These are phyloP conservation scores for Brettanomyces anomalus DNA, from an alignment of 805 yeast species.

Conservation along the genomic window DNA sequence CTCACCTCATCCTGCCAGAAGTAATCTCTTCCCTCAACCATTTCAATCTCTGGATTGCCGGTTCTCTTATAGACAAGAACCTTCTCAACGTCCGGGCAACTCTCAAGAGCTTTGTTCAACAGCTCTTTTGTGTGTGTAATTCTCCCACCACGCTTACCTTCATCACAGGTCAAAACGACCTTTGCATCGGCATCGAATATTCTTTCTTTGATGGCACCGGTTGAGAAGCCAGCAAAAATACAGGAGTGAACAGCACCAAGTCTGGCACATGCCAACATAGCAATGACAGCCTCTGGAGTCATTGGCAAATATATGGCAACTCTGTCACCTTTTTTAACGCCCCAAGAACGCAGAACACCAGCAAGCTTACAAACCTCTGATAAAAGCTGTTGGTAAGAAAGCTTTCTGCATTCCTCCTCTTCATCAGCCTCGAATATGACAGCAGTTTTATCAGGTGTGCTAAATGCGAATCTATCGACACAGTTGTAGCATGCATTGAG, in stretches of 20 bases:
- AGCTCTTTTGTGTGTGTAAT: slow-evolving; percentile 85
- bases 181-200: slow-evolving; percentile 79
- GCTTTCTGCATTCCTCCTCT: slow-evolving; percentile 56
- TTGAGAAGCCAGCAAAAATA: slow-evolving; percentile 92
- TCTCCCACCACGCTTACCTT: slow-evolving; percentile 93
- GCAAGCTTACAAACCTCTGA: slow-evolving; percentile 82
- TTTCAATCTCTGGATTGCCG: slow-evolving; percentile 61
- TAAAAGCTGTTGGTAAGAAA: slow-evolving; percentile 82
- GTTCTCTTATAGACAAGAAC: slow-evolving; percentile 88
- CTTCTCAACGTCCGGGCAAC: slow-evolving; percentile 67
- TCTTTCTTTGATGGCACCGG: slow-evolving; percentile 88
- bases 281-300: slow-evolving; percentile 93
- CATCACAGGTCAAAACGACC: slow-evolving; percentile 90
- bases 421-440: slow-evolving; percentile 93
- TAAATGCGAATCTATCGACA: slow-evolving; percentile 91
- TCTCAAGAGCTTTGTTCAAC: slow-evolving; percentile 85
- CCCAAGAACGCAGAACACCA: slow-evolving; percentile 72
- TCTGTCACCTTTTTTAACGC: slow-evolving; percentile 89
- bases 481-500: slow-evolving; percentile 89
- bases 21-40: slow-evolving; percentile 73
- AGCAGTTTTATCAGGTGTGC: slow-evolving; percentile 77
- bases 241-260: slow-evolving; percentile 96
- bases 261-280: slow-evolving; percentile 90
- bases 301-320: slow-evolving; percentile 96
- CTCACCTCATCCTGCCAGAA: slow-evolving; percentile 92